Evolutionary conservation across 1,139 yeast genomes (phyloP).

Genomic region (Meyerozyma smithsonii): DNA sequence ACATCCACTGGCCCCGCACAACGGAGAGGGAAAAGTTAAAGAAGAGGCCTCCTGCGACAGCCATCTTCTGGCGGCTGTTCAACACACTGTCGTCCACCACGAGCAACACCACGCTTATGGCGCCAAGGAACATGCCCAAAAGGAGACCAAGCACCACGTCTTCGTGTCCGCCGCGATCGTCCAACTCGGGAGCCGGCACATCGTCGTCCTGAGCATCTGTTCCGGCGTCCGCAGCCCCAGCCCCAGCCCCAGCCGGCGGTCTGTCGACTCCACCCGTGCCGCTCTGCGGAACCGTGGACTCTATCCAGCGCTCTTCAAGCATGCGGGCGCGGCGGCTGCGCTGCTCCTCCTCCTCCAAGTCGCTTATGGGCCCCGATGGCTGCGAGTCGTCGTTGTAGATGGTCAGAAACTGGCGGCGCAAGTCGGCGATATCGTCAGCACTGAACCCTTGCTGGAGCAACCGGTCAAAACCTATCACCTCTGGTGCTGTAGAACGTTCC

Average conservation of each 20-base stretch:
- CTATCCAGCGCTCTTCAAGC: conserved; percentile 88
- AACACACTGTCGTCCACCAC: conserved; percentile 53
- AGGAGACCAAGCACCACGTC: conserved; percentile 61
- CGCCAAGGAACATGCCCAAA: conserved; percentile 62
- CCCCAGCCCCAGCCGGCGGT: too few relatives aligned
- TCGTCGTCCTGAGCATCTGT: conserved; percentile 3
- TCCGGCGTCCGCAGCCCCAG: conserved; percentile 1
- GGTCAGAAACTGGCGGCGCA: conserved; percentile 69
- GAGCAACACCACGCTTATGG: conserved; percentile 52
- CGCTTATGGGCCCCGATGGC: conserved; percentile 25
- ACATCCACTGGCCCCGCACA: conserved; percentile 46
- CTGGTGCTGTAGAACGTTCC: conserved; percentile 55
- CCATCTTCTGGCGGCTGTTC: conserved; percentile 55
- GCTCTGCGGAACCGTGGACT: conserved; percentile 54
- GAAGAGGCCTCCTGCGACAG: conserved; percentile 57
- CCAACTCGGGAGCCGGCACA: conserved; percentile 26
- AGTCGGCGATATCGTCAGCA: conserved; percentile 65
- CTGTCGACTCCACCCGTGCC: neutral
- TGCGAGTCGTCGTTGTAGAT: conserved; percentile 50
- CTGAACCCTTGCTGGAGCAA: conserved; percentile 79
- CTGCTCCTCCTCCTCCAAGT: conserved; percentile 39
- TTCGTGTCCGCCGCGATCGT: conserved; percentile 41
- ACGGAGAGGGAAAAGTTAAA: conserved; percentile 57
- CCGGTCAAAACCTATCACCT: conserved; percentile 82
- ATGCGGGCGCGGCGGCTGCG: conserved; percentile 45